phyloP scores from a whole-genome alignment of 2,329 filamentous ascomycete species.

The Aspergillus intermedius region DNA sequence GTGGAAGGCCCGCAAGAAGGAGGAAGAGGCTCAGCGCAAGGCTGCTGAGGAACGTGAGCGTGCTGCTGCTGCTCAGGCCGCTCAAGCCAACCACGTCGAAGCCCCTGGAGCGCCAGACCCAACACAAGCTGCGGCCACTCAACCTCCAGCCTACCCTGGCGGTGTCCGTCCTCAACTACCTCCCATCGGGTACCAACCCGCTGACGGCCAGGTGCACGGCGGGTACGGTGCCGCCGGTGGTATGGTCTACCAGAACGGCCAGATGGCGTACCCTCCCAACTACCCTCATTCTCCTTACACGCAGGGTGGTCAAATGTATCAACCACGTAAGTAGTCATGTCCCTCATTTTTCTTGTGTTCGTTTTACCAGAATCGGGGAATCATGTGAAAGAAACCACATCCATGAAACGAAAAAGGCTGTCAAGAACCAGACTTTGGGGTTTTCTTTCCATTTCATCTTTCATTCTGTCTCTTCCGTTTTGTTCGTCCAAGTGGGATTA shows the following conservation, averaged over 20 bases:
- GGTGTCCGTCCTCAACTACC: conserved; percentile 60
- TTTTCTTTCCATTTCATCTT: not conserved
- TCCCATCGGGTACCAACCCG: conserved; percentile 65
- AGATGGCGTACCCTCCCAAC: conserved; percentile 42
- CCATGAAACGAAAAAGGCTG: not conserved
- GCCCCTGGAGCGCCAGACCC: conserved; percentile 46
- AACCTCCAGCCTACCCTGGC: conserved; percentile 42
- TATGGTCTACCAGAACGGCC: conserved; percentile 44
- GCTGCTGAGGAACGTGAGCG: conserved; percentile 79
- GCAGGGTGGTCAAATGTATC: conserved; percentile 45
- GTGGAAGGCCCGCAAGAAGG: conserved; percentile 99
- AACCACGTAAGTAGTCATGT: conserved; percentile 42
- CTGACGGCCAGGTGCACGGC: conserved; percentile 47
- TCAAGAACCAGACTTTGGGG: not conserved
- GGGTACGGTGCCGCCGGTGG: conserved; percentile 58
- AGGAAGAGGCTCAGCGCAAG: conserved; percentile 85
- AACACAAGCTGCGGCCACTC: conserved; percentile 28
- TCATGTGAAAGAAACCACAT: not conserved
- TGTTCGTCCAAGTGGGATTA: not conserved
- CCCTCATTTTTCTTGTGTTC: conserved; percentile 13
- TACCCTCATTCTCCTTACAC: conserved; percentile 47
- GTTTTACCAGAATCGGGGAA: not conserved
- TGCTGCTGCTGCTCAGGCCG: conserved; percentile 53
- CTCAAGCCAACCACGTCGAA: conserved; percentile 35
- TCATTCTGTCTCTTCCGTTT: not conserved